Percentiles rank a stretch among this genome's conserved stretches.
phyloP scores from a whole-genome alignment of 495 filamentous ascomycete species.

The Recurvomyces mirabilis region DNA sequence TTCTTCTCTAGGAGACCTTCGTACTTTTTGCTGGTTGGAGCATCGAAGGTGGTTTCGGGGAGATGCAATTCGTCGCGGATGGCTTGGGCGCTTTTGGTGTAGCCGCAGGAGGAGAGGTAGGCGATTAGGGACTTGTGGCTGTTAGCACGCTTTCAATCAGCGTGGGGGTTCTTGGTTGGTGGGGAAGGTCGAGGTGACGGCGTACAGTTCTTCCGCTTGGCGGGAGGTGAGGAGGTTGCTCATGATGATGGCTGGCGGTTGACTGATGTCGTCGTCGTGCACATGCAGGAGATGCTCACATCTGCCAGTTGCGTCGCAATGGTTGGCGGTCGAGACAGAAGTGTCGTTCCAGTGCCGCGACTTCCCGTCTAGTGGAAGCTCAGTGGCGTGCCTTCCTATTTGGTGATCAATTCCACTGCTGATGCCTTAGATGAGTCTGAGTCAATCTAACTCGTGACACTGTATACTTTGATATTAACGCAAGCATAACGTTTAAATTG shows the following conservation, averaged over 20 bases:
- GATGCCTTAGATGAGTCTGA: no score
- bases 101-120: conserved; percentile 65
- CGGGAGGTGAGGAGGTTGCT: conserved; percentile 63
- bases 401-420: no score
- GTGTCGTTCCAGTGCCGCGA: no score
- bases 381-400: no score
- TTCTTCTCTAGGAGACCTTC: conserved; percentile 86
- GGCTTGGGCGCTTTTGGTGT: conserved; percentile 54
- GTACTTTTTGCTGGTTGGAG: conserved; percentile 72
- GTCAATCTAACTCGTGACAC: no score
- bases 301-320: no score
- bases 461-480: no score
- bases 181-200: conserved; percentile 1
- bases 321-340: no score
- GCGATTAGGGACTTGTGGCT: conserved; percentile 88
- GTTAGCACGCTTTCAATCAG: conserved; percentile 23
- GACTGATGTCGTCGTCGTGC: no score
- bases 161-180: not conserved
- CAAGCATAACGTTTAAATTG: no score
- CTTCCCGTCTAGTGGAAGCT: no score
- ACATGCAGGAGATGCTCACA: no score
- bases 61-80: conserved; percentile 55
- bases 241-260: conserved; percentile 49
- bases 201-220: conserved; percentile 80
- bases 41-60: conserved; percentile 56